Base-by-base conservation (phyloP, 371 early-diverging fungal genomes). In the Rhizomucor pusillus region DNA sequence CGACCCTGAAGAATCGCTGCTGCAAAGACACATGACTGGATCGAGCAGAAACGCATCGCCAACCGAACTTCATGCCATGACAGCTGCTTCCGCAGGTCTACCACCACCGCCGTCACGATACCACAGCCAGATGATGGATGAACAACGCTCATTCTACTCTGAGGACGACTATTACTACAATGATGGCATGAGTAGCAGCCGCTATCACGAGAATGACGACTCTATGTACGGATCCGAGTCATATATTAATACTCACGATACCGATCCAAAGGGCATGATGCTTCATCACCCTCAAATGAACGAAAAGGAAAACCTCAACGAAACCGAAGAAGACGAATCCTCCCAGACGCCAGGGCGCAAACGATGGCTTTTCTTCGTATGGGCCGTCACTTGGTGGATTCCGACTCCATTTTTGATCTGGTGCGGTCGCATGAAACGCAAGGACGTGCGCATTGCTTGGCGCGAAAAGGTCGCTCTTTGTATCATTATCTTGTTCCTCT, bases 391-490 rank as follows among this genome's bases (percentile, higher is more conserved):
- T 0, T 94, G 90, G 89, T 94, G 92, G 90, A 81, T 93, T 23
- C 94, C 93, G 9, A 72, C 82, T 36, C 77, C 68, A 18, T 80
- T 79, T 46, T 62, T 94, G 63, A 53, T 66, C 18, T 71, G 75
- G 60, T 82, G 88, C 66, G 91, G 90, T 57, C 74, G 83, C 40
- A 92, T 93, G 86, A 84, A 85, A 57, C 85, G 85, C 20, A 78
- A 76, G 43, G 95, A 97, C 65, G 82, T 92, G 25, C 89, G 89
- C 25, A 82, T 93, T 66, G 96, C 98, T 0, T 98, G 98, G 98
- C 86, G 97, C 49, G 98, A 98, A 71, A 95, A 98, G 73, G 84
- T 97, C 4, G 88, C 96, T 1, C 80, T 98, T 12, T 95, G 94
- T 67, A 69, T 90, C 57, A 60, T 98, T 47, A 94, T 98, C 54